Evolutionary conservation across 768 basidiomycete genomes (phyloP).

Genomic region (Clitopilus passeckerianus): DNA sequence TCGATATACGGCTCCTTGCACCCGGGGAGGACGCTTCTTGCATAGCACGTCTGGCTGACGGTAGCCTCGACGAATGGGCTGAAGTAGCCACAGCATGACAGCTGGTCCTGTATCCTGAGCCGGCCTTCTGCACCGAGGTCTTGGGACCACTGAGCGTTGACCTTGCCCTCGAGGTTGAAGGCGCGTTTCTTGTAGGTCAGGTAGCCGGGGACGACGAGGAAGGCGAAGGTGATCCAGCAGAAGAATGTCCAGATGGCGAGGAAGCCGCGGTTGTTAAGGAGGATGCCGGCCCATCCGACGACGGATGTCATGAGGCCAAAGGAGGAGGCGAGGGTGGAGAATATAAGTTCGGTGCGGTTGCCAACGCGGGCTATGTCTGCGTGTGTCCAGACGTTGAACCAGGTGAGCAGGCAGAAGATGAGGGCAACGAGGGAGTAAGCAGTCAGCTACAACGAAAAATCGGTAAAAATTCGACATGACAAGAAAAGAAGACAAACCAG

Average conservation of each 20-base stretch:
- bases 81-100: conserved; percentile 78
- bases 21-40: conserved; percentile 64
- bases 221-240: conserved; percentile 69
- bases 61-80: conserved; percentile 78
- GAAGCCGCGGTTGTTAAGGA: conserved; percentile 84
- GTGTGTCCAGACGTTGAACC: conserved; percentile 70
- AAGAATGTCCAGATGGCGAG: conserved; percentile 74
- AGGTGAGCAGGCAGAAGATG: conserved; percentile 63
- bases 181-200: conserved; percentile 63
- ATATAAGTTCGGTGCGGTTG: conserved; percentile 60
- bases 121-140: conserved; percentile 52
- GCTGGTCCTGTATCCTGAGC: conserved; percentile 65
- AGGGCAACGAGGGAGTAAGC: conserved; percentile 56
- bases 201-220: conserved; percentile 76
- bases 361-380: conserved; percentile 68
- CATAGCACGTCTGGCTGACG: conserved; percentile 66
- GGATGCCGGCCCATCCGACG: conserved; percentile 77
- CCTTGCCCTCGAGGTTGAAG: conserved; percentile 67
- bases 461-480: background rate
- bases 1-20: conserved; percentile 64
- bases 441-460: conserved; percentile 31
- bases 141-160: conserved; percentile 72
- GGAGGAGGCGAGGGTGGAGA: conserved; percentile 63
- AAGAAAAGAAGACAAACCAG: conserved; percentile 23
- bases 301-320: conserved; percentile 61